Conservation (phyloP, 495 filamentous ascomycete genomes). For the Astrocystis sublimbata region DNA sequence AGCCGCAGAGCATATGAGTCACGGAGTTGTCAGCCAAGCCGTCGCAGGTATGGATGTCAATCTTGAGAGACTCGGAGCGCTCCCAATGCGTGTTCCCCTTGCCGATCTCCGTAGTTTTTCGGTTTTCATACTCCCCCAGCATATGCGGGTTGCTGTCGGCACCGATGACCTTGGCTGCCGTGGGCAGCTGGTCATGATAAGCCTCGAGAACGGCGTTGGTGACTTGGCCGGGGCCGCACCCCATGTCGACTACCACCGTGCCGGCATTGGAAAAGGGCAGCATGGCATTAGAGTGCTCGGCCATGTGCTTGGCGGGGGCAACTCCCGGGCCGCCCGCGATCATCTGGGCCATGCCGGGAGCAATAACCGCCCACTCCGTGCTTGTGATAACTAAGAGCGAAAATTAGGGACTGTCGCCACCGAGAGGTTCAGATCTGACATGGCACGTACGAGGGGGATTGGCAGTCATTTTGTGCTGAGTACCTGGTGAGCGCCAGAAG, state of each 20-base stretch:
- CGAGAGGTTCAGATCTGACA: too few relatives aligned
- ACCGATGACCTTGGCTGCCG: neutral
- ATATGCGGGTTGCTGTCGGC: neutral
- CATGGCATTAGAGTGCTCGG: neutral
- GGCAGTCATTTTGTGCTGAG: too few relatives aligned
- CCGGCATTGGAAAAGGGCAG: neutral
- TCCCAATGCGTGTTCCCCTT: neutral
- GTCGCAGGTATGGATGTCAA: neutral
- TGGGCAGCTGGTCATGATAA: neutral
- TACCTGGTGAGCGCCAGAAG: too few relatives aligned
- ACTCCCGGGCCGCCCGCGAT: neutral
- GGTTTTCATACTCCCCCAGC: neutral
- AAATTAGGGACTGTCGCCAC: too few relatives aligned
- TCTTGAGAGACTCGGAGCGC: neutral
- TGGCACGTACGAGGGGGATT: too few relatives aligned
- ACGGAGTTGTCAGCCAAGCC: neutral
- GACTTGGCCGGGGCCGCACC: neutral
- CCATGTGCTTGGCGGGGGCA: slow-evolving; percentile 3
- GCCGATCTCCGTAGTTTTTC: neutral
- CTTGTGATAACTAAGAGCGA: too few relatives aligned
- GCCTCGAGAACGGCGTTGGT: neutral
- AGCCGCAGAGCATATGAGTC: neutral
- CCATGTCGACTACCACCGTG: neutral
- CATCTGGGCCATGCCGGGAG: neutral
- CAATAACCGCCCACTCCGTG: too few relatives aligned